Evolutionary conservation across 352 stramenopile genomes (phyloP), one percentile per base, ranked within the genome.

Genomic region (Phytophthora macrochlamydospora): DNA sequence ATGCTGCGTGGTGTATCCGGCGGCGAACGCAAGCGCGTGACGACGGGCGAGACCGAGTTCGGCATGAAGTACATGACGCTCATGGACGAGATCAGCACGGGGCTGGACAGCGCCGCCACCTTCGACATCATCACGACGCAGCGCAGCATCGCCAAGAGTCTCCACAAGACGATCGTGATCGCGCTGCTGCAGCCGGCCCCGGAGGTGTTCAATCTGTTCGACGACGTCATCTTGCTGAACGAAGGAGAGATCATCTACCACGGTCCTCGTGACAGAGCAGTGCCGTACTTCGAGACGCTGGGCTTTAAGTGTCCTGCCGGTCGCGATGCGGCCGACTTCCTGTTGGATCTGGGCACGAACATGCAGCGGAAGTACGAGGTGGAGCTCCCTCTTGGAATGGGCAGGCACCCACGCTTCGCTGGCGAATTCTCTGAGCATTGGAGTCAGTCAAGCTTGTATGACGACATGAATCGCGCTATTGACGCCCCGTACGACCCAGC

Each of bases 1-100:
- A 78, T 90, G 56, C 49, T 78, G 2, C 76, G 82, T 44, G 85
- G 85, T 28, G 69, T 93, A 9, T 92, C 79, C 0, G 84, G 85
- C 9, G 84, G 85, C 7, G 79, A 93, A 48, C 71, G 78, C 9
- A 88, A 90, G 69, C 81, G 85, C 24, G 81, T 92, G 35, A 92
- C 81, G 14, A 81, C 73, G 0, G 84, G 82, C 12, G 81, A 92
- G 75, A 98, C 98, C 79, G 71, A 93, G 35, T 84, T 93, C 51
- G 75, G 77, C 30, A 71, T 76, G 48, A 79, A 83, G 59, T 83
- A 77, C 52, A 81, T 97, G 35, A 67, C 87, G n/a, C 83, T 93
- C 42, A 85, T 87, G 66, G 94, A 98, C 67, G 87, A 96, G 73
- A 97, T 98, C 65, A 94, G 81, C 50, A 98, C 92, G 3, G 94